Conservation (phyloP, 495 filamentous ascomycete species). For the Aspergillus carlsbadensis region DNA sequence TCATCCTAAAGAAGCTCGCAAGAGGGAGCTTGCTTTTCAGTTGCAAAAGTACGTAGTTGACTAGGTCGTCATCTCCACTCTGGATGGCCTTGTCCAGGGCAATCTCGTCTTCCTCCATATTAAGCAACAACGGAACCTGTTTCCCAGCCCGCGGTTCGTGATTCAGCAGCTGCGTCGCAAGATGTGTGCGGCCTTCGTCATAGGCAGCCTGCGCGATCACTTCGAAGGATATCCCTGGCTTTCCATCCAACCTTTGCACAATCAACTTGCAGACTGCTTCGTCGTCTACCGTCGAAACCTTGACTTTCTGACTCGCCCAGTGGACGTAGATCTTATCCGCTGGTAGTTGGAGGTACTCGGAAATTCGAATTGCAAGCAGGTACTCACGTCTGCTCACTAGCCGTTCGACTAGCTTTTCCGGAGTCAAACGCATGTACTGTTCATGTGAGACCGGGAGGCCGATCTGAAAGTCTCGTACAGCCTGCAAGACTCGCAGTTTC, state of each 20-base stretch:
- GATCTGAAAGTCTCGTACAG: slow-evolving; percentile 85
- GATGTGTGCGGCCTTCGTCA: slow-evolving; percentile 81
- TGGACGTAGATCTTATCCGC: slow-evolving; percentile 91
- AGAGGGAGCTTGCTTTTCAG: slow-evolving; percentile 89
- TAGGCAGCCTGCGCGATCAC: slow-evolving; percentile 91
- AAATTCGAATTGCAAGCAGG: slow-evolving; percentile 84
- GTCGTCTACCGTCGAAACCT: slow-evolving; percentile 78
- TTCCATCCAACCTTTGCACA: slow-evolving; percentile 80
- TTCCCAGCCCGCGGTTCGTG: slow-evolving; percentile 91
- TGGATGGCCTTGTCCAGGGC: slow-evolving; percentile 97
- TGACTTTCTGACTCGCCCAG: slow-evolving; percentile 95
- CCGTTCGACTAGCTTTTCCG: slow-evolving; percentile 80
- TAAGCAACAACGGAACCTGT: slow-evolving; percentile 91
- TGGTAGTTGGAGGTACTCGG: slow-evolving; percentile 81
- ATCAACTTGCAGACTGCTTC: slow-evolving; percentile 84
- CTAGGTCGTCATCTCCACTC: slow-evolving; percentile 88
- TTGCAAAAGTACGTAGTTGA: slow-evolving; percentile 85
- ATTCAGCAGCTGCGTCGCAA: slow-evolving; percentile 89
- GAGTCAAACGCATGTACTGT: slow-evolving; percentile 82
- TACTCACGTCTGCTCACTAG: slow-evolving; percentile 89
- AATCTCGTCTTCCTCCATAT: slow-evolving; percentile 93
- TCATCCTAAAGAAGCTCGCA: slow-evolving; percentile 87
- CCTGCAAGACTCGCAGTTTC: slow-evolving; percentile 86
- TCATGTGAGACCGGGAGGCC: slow-evolving; percentile 91
- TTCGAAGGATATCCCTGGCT: slow-evolving; percentile 92